Percentiles rank a stretch among this genome's conserved stretches.
phyloP scores from a whole-genome alignment of 2,329 filamentous ascomycete genomes.

The Ophiocordyceps australis region DNA sequence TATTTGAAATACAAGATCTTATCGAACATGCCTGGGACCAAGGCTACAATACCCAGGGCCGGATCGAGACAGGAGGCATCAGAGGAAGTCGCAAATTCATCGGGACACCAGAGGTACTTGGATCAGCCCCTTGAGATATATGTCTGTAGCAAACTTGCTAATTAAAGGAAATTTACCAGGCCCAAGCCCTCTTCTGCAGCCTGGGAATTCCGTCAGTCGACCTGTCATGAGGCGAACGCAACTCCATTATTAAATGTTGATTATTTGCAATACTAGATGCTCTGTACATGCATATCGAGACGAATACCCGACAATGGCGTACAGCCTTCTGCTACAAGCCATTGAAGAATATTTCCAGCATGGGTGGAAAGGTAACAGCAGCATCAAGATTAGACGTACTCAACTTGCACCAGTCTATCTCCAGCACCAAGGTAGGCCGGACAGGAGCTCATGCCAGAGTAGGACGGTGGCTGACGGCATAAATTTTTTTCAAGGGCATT shows the following conservation, averaged over 20 bases:
- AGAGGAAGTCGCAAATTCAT: conserved; percentile 87
- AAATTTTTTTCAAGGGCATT: conserved; percentile 61
- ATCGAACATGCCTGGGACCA: conserved; percentile 82
- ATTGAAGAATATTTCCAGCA: conserved; percentile 60
- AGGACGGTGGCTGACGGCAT: no score
- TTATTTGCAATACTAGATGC: conserved; percentile 21
- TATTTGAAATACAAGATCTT: conserved; percentile 67
- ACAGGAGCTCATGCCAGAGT: no score
- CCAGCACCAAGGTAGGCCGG: conserved; percentile 51
- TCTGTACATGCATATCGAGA: conserved; percentile 42
- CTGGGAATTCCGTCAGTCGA: conserved; percentile 43
- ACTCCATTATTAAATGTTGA: not conserved
- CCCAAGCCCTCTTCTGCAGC: conserved; percentile 58
- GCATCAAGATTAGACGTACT: conserved; percentile 49
- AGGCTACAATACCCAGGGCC: conserved; percentile 59
- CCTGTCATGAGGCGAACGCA: no score
- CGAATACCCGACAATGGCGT: conserved; percentile 20
- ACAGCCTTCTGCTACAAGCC: conserved; percentile 41
- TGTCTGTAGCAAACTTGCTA: not conserved
- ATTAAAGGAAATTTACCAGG: conserved; percentile 23
- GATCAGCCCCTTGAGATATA: not conserved
- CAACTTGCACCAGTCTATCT: conserved; percentile 72
- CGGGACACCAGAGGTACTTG: conserved; percentile 64
- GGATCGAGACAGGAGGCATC: conserved; percentile 73
- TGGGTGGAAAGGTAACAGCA: conserved; percentile 20